Percentiles rank a stretch among this genome's conserved stretches.
Evolutionary conservation across 352 stramenopile genomes (phyloP).

Genomic region (Globisporangium cederbergense): DNA sequence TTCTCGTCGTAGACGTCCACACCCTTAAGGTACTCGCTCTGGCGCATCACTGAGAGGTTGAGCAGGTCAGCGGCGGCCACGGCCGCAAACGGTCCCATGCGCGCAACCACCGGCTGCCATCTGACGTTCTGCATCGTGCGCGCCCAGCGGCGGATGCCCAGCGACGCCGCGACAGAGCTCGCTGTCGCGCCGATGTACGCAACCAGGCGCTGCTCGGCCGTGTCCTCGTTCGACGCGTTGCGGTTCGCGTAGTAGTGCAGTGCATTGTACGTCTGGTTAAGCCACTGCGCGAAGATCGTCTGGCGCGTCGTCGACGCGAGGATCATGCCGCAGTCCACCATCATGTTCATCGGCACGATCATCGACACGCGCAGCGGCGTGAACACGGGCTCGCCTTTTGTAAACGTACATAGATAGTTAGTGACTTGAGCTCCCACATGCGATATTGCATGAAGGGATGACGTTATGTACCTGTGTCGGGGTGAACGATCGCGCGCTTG

Average conservation of each 20-base stretch:
- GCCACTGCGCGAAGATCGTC: conserved; percentile 79
- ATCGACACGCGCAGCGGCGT: conserved; percentile 77
- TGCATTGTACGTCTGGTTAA: conserved; percentile 90
- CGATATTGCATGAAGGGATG: neutral
- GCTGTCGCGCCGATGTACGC: conserved; percentile 75
- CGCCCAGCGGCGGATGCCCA: conserved; percentile 61
- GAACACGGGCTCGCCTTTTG: conserved; percentile 46
- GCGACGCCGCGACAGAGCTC: conserved; percentile 70
- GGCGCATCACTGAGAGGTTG: conserved; percentile 84
- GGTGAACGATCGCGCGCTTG: conserved; percentile 71
- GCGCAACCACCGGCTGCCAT: conserved; percentile 51
- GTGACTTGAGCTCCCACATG: neutral
- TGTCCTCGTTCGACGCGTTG: conserved; percentile 84
- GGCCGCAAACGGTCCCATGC: conserved; percentile 73
- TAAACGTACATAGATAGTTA: neutral
- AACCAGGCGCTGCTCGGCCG: conserved; percentile 52
- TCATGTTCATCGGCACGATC: conserved; percentile 86
- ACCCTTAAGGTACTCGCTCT: conserved; percentile 79
- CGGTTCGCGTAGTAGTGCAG: conserved; percentile 89
- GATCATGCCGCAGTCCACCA: conserved; percentile 82
- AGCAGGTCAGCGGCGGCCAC: conserved; percentile 82
- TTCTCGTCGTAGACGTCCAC: conserved; percentile 83
- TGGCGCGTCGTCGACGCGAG: conserved; percentile 58
- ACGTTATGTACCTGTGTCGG: conserved; percentile 45
- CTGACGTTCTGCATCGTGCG: conserved; percentile 38